phyloP scores from a whole-genome alignment of 2,329 filamentous ascomycete genomes.

The Stagonosporopsis chrysanthemi region DNA sequence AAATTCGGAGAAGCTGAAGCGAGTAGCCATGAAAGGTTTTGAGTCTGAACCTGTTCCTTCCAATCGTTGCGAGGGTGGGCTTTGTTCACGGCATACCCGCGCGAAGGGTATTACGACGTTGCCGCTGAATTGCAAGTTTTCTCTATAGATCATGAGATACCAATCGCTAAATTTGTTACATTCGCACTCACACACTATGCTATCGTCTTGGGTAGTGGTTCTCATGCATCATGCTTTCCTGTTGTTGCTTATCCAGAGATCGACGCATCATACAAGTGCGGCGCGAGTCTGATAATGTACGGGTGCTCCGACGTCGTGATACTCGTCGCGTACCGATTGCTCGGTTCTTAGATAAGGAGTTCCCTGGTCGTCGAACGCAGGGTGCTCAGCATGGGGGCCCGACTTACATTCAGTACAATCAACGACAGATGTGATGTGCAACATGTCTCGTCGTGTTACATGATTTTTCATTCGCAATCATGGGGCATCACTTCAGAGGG shows the following conservation, averaged over 20 bases:
- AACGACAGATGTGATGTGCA: no score
- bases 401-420: background rate
- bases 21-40: background rate
- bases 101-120: slow-evolving; percentile 11
- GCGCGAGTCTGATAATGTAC: background rate
- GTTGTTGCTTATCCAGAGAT: slow-evolving; percentile 1
- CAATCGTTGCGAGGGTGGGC: background rate
- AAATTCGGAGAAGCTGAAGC: slow-evolving; percentile 23
- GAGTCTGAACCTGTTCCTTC: background rate
- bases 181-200: background rate
- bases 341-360: background rate
- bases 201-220: background rate
- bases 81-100: slow-evolving; percentile 10
- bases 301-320: slow-evolving; percentile 2
- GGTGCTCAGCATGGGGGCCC: background rate
- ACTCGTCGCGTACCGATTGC: background rate
- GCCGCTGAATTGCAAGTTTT: background rate
- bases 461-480: no score
- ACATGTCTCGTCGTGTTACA: no score
- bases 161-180: background rate
- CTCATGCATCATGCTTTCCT: background rate
- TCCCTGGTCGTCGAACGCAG: background rate
- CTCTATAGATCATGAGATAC: slow-evolving; percentile 12
- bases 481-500: no score
- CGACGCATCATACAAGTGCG: background rate